Percentiles rank a stretch among this genome's conserved stretches.
Evolutionary conservation across 345 rosid genomes (phyloP).

Genomic region (Excoecaria cochinchinensis): DNA sequence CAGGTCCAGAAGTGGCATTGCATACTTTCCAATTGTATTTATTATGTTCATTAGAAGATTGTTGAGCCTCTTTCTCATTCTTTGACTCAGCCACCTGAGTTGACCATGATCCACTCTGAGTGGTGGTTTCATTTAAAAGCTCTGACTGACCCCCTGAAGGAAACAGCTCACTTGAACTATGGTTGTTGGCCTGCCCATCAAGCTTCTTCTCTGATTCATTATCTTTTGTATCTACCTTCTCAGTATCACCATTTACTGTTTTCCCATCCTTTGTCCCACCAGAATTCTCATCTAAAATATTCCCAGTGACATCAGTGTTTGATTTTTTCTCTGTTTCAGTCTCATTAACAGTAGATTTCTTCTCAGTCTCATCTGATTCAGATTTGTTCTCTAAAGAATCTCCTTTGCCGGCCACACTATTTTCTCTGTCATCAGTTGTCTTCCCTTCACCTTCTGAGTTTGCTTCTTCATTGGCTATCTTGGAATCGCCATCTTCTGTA

Average conservation of each 20-base stretch:
- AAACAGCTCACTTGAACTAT: constrained; percentile 49
- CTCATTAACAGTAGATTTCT: constrained; percentile 41
- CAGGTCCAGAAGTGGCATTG: constrained; percentile 85
- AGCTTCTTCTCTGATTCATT: constrained; percentile 43
- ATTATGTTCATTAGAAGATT: constrained; percentile 40
- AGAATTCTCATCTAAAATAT: constrained; percentile 32
- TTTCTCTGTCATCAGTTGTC: constrained; percentile 36
- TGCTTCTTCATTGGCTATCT: constrained; percentile 26
- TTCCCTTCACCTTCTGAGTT: constrained; percentile 35
- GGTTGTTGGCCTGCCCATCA: constrained; percentile 46
- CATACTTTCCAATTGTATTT: constrained; percentile 75
- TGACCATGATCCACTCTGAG: constrained; percentile 72
- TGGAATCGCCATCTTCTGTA: constrained; percentile 28
- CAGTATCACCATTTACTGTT: constrained; percentile 42
- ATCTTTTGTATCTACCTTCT: constrained; percentile 42
- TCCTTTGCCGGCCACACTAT: constrained; percentile 38
- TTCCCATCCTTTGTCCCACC: constrained; percentile 35
- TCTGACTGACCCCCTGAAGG: constrained; percentile 87
- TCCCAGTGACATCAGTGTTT: constrained; percentile 38
- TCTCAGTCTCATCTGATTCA: constrained; percentile 36
- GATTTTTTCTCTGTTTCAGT: constrained; percentile 33
- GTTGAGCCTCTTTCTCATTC: constrained; percentile 76
- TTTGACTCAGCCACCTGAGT: constrained; percentile 92
- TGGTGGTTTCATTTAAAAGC: constrained; percentile 66
- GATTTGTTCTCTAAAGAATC: constrained; percentile 40